Base-by-base conservation (phyloP, 495 filamentous ascomycete species). In the Cladorrhinum samala region DNA sequence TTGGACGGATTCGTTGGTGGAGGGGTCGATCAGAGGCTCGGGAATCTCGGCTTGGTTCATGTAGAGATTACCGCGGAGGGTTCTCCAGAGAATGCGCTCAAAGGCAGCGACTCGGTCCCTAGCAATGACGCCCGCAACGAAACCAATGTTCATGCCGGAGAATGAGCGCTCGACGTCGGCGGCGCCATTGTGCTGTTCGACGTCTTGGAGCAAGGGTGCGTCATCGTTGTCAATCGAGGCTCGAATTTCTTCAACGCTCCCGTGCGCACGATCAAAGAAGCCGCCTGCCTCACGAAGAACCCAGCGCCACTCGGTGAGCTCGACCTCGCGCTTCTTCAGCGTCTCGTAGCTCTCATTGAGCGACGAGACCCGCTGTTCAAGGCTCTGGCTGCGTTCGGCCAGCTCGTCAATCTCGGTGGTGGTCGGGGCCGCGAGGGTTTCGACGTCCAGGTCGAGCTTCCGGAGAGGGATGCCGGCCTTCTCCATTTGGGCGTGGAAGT, bases 11-110 rank as follows among this genome's bases (percentile, higher is more conserved):
- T 97, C 93, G 70, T 96, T 95, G 72, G 82, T 95, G 58, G 81
- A 74, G 19, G 93, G 93, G 69, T 99, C 89, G 67, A 94, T 77
- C 52, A 99, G 87, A n/a, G 89, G 83, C 60, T 97, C 89, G 24
- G 89, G 84, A 49, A 99, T 97, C 74, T 97, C 93, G 30, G 91
- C 89, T 75, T 99, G 93, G 73, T 97, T 99, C 93, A 99, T 99
- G 75, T 96, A 99, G 17, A 99, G 80, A 71, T 99, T 99, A 58
- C 93, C 93, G 61, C 93, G 90, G 49, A 99, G 76, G 0, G 93
- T 96, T 50, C 93, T 79, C 93, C 93, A 99, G 14, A 99, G 79
- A 56, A 97, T 97, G 47, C 93, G 84, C 71, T 99, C 93, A 63
- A 99, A 96, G 27, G 93, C 86, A 8, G 86, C 91, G 52, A 97